Base-by-base conservation (phyloP, 805 yeast genomes). In the Komagataella pastoris region DNA sequence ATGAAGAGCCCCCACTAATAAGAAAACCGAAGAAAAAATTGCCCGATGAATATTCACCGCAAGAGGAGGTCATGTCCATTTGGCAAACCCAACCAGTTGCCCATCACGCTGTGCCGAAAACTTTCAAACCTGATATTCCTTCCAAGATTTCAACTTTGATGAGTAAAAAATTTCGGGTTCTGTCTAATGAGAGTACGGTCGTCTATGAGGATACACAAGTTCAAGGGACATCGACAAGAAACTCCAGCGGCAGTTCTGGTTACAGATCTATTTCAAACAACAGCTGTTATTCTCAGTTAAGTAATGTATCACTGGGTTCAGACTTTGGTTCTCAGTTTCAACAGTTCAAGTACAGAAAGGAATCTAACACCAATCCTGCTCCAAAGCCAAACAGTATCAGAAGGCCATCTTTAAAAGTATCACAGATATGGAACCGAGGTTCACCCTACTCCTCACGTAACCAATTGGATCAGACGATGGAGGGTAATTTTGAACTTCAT, bases 51-150 rank as follows among this genome's bases (percentile, higher is more conserved):
- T 51, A 56, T 6, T 57, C 67, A 7, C 65, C 62, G 14, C 57
- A 57, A 47, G 53, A 54, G 3, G 68, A 63, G 10, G 53, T 65
- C 6, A 48, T 63, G 24, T 59, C 65, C 2, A 67, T 67, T 44
- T 67, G 71, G 71, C 63, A 66, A 23, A 58, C 60, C 6, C 71
- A 67, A 54, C 59, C 60, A 30, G 40, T 8, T 30, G 40, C 40
- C 10, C 40, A 30, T 30, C 40, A 30, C 40, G 14, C 40, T 30
- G 40, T 14, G 14, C 40, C 40, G 6, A 30, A 30, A 30, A 30
- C 40, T 30, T 30, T 30, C 40, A 30, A 30, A 14, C 40, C 12
- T 10, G 40, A 30, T 14, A 30, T 30, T 30, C 40, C 40, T 8
- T 30, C 40, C 12, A 30, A 30, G 40, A 30, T 30, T 10, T 30